Evolutionary conservation across 1,139 yeast species (phyloP).

Genomic region (Candida sanyaensis): DNA sequence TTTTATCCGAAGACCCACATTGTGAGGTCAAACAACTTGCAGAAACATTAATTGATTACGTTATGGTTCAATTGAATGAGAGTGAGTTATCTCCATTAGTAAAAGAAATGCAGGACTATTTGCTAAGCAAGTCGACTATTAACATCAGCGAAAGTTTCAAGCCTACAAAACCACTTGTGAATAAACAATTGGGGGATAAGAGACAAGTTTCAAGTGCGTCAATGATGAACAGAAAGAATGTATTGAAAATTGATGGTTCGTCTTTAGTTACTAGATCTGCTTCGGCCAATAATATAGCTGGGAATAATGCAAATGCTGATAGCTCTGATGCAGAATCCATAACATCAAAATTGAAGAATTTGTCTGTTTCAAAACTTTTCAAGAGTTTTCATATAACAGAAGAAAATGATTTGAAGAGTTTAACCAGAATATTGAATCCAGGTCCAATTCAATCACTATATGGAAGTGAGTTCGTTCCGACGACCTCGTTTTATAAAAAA

Average conservation of each 20-base stretch:
- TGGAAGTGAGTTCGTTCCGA: conserved; percentile 52
- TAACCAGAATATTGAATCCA: conserved; percentile 37
- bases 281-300: conserved; percentile 27
- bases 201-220: conserved; percentile 37
- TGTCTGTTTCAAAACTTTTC: conserved; percentile 46
- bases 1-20: conserved; percentile 88
- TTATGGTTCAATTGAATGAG: conserved; percentile 64
- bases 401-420: conserved; percentile 40
- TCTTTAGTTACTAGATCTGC: conserved; percentile 31
- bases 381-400: conserved; percentile 45
- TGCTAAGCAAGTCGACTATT: conserved; percentile 52
- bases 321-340: conserved; percentile 37
- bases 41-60: conserved; percentile 72
- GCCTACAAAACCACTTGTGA: conserved; percentile 35
- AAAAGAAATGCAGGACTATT: conserved; percentile 62
- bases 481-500: conserved; percentile 52
- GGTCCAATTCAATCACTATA: conserved; percentile 49
- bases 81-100: conserved; percentile 69
- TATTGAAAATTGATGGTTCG: conserved; percentile 32
- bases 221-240: conserved; percentile 28
- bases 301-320: conserved; percentile 17
- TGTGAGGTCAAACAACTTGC: conserved; percentile 77
- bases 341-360: conserved; percentile 37
- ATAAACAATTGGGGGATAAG: conserved; percentile 25
- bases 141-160: conserved; percentile 44